Evolutionary conservation across 2,329 filamentous ascomycete genomes (phyloP).

Genomic region (Aspergillus sp.): DNA sequence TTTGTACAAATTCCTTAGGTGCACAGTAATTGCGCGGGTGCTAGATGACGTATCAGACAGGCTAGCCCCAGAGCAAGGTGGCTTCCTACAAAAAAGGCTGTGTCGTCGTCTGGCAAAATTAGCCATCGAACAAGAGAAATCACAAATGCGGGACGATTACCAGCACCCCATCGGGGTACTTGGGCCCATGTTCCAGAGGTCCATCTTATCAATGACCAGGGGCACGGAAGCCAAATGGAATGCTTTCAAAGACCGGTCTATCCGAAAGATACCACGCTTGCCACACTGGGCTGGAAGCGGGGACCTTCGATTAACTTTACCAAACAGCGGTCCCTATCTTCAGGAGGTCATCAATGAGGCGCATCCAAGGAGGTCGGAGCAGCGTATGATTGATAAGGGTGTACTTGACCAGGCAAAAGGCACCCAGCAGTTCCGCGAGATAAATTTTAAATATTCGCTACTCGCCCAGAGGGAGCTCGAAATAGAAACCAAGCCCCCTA

Average conservation of each 20-base stretch:
- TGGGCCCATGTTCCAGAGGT: conserved; percentile 25
- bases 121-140: conserved; percentile 40
- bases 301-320: conserved; percentile 40
- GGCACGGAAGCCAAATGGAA: conserved; percentile 42
- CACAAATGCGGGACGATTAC: too few relatives aligned
- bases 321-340: conserved; percentile 42
- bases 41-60: conserved; percentile 39
- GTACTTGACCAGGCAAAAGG: conserved; percentile 1
- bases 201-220: conserved; percentile 28
- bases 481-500: background rate
- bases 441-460: conserved; percentile 11
- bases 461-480: conserved; percentile 13
- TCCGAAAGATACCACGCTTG: conserved; percentile 45
- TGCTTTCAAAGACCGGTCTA: conserved; percentile 37
- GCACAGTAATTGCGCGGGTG: conserved; percentile 47
- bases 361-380: background rate
- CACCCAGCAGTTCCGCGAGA: conserved; percentile 8
- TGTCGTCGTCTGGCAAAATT: conserved; percentile 60
- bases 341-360: conserved; percentile 10
- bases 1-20: conserved; percentile 61
- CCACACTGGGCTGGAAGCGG: conserved; percentile 34
- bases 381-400: background rate
- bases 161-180: conserved; percentile 29
- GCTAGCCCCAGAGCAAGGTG: conserved; percentile 37
- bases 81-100: conserved; percentile 53